Percentiles rank a stretch among this genome's conserved stretches.
Evolutionary conservation across 176 grass and related monocot genomes (phyloP).

Genomic region (Poa pratensis): DNA sequence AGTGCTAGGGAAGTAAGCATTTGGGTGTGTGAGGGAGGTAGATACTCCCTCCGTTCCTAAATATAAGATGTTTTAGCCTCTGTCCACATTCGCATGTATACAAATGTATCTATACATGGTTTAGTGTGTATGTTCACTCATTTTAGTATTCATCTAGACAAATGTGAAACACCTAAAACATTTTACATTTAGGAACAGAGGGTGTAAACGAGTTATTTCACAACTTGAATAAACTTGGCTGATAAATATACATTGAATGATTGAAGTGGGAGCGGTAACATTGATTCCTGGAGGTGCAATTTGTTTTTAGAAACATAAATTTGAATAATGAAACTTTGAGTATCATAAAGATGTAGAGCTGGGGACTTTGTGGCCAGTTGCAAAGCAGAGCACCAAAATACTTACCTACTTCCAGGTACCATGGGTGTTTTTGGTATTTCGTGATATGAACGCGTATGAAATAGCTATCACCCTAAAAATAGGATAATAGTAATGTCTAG

Average conservation of each 20-base stretch:
- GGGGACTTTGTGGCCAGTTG: not conserved
- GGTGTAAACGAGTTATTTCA: not conserved
- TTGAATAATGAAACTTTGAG: slow-evolving; percentile 25
- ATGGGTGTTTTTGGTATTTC: slow-evolving; percentile 28
- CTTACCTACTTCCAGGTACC: not conserved
- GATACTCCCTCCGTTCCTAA: not conserved
- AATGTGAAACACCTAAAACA: too few relatives aligned
- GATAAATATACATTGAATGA: slow-evolving; percentile 3
- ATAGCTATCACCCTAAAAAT: not conserved
- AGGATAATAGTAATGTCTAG: not conserved
- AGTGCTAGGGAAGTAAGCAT: slow-evolving; percentile 15
- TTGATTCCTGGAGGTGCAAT: slow-evolving; percentile 2
- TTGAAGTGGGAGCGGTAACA: not conserved
- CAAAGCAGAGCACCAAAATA: not conserved
- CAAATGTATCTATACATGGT: too few relatives aligned
- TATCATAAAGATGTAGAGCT: not conserved
- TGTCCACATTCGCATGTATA: too few relatives aligned
- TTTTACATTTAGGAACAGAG: too few relatives aligned
- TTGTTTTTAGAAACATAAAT: not conserved
- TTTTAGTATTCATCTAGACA: too few relatives aligned
- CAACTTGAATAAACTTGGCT: not conserved
- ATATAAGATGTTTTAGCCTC: too few relatives aligned
- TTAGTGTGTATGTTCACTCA: too few relatives aligned
- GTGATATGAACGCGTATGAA: not conserved
- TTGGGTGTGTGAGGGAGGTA: not conserved